Conservation (phyloP, 495 filamentous ascomycete genomes). For the Pseudoneurospora amorphoporcata region DNA sequence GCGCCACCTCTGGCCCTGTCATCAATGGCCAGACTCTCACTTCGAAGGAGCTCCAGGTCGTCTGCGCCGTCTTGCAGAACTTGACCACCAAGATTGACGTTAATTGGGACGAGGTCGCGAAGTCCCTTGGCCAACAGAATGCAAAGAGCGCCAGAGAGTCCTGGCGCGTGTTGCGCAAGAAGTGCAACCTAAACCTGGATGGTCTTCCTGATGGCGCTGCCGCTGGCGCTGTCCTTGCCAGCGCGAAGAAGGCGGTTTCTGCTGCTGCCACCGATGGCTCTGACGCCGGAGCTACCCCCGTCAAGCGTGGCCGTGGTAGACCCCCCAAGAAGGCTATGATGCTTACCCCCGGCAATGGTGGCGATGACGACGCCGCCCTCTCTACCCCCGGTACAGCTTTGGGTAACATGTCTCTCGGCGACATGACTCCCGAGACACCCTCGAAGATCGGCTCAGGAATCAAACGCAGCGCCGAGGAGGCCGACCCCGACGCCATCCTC, state of each 20-base stretch:
- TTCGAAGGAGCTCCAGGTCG: neutral
- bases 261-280: neutral
- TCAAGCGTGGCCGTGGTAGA: neutral
- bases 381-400: neutral
- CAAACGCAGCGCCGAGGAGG: neutral
- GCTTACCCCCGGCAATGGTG: neutral
- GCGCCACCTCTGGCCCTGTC: neutral
- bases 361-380: neutral
- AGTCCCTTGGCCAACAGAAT: neutral
- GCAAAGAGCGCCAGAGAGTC: slow-evolving; percentile 5
- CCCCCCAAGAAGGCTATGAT: neutral
- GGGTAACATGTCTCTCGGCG: neutral
- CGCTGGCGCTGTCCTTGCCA: neutral
- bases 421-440: neutral
- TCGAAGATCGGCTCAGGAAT: neutral
- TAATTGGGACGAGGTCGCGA: neutral
- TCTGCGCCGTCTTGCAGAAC: neutral
- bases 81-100: slow-evolving; percentile 3
- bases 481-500: neutral
- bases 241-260: neutral
- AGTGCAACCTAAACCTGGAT: neutral
- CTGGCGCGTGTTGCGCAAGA: slow-evolving; percentile 6
- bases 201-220: neutral
- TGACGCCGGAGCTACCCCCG: neutral
- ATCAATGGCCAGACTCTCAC: neutral